phyloP scores from a whole-genome alignment of 257 asterid species.

The Solanum habrochaites region DNA sequence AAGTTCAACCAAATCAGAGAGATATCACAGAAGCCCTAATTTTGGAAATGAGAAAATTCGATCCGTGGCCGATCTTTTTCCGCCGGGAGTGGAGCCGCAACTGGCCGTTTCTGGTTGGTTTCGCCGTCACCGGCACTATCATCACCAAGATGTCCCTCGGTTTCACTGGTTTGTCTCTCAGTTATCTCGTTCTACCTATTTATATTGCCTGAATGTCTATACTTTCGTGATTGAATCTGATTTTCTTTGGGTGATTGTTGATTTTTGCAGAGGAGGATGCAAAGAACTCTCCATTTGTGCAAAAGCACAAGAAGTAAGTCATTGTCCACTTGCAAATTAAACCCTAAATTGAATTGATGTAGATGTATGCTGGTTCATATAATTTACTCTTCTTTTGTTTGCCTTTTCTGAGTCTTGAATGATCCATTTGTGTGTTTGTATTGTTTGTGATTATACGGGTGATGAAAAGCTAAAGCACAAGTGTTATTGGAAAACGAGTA shows the following conservation, averaged over 20 bases:
- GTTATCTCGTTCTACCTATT: not conserved
- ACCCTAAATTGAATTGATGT: not conserved
- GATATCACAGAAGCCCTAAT: not conserved
- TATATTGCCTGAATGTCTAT: not conserved
- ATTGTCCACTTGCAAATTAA: not conserved
- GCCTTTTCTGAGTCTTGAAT: not conserved
- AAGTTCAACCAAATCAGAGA: not conserved
- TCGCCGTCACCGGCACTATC: conserved; percentile 24
- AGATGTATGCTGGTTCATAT: not conserved
- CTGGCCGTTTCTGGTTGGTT: conserved; percentile 28
- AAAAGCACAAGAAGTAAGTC: conserved; percentile 19
- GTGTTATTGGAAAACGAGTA: not conserved
- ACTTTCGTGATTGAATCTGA: not conserved
- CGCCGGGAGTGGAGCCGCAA: conserved; percentile 20
- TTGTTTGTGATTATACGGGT: not conserved
- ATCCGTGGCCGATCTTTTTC: conserved; percentile 26
- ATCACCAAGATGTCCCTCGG: conserved; percentile 22
- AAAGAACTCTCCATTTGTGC: conserved; percentile 16
- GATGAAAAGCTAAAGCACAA: not conserved
- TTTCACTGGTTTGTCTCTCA: conserved; percentile 5
- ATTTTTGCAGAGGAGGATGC: conserved; percentile 18
- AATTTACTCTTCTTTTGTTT: not conserved
- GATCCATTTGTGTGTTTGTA: not conserved
- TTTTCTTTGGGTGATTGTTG: not conserved
- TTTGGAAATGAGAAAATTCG: conserved; percentile 18